phyloP scores from a whole-genome alignment of 371 early-diverging fungal genomes.

The Haplosporangium sp. region DNA sequence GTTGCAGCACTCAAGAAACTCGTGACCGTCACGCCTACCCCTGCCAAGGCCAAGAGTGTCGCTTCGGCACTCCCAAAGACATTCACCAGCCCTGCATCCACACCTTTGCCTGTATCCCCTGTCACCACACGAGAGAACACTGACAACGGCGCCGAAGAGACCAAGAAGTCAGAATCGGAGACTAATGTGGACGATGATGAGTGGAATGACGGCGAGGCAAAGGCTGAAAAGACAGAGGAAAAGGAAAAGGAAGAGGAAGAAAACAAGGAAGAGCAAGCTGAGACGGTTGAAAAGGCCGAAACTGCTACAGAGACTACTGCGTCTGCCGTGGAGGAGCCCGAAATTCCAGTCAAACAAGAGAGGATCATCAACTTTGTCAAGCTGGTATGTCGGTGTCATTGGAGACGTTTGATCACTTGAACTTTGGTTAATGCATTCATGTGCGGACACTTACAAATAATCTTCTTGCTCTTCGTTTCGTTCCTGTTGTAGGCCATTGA shows the following conservation, averaged over 20 bases:
- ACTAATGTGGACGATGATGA: constrained; percentile 38
- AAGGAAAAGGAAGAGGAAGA: constrained; percentile 1
- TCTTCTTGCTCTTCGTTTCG: neutral
- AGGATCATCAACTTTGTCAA: constrained; percentile 72
- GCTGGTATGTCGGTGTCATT: constrained; percentile 58
- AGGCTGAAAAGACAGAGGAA: constrained; percentile 7
- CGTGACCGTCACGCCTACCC: constrained; percentile 5
- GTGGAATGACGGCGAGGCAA: constrained; percentile 39
- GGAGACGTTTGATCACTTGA: neutral
- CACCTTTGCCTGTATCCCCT: constrained; percentile 47
- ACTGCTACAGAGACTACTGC: constrained; percentile 1
- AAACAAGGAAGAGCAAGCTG: constrained; percentile 1
- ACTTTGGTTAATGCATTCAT: neutral
- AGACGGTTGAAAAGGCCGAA: constrained; percentile 4
- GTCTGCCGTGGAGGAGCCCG: constrained; percentile 13
- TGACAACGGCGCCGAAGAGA: constrained; percentile 10
- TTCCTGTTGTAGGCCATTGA: constrained; percentile 40
- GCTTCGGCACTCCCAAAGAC: constrained; percentile 19
- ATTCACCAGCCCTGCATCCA: constrained; percentile 39
- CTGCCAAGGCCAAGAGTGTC: neutral
- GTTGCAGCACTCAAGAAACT: constrained; percentile 65
- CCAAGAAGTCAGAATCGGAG: constrained; percentile 5
- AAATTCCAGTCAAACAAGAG: constrained; percentile 43
- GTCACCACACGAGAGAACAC: constrained; percentile 29
- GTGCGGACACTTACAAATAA: neutral